Conservation (phyloP, 164 flowering plant species). For the Berberis vulgaris region DNA sequence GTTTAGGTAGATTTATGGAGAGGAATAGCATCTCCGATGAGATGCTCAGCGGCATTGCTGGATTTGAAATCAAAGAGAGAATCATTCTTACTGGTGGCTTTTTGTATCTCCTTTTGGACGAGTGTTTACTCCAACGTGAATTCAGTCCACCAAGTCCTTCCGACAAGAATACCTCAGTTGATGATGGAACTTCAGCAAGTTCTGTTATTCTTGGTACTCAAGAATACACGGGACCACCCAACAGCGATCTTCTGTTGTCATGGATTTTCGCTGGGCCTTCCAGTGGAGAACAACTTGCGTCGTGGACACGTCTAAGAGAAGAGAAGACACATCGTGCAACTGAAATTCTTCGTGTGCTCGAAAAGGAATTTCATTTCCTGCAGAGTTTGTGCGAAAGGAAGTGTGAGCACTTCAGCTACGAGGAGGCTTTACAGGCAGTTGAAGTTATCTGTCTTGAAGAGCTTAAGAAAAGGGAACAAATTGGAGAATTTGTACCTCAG, state of each 20-base stretch:
- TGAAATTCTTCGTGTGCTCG: constrained; percentile 71
- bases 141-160: constrained; percentile 6
- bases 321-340: constrained; percentile 55
- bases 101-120: constrained; percentile 52
- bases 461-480: constrained; percentile 66
- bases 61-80: constrained; percentile 43
- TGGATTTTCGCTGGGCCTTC: constrained; percentile 75
- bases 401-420: constrained; percentile 65
- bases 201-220: constrained; percentile 2
- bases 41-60: constrained; percentile 16
- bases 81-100: constrained; percentile 52
- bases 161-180: constrained; percentile 17
- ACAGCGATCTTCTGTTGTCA: constrained; percentile 51
- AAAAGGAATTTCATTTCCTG: constrained; percentile 71
- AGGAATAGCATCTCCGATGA: constrained; percentile 42
- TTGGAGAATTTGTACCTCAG: constrained; percentile 23
- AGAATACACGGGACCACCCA: constrained; percentile 29
- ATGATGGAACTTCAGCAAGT: constrained; percentile 12
- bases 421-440: constrained; percentile 73
- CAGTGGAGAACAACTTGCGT: constrained; percentile 50
- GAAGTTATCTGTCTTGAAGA: constrained; percentile 79
- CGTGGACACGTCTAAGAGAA: constrained; percentile 55
- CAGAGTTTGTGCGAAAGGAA: constrained; percentile 84
- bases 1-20: constrained; percentile 56
- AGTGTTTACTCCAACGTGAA: constrained; percentile 32